Conservation (phyloP, 768 basidiomycete genomes). For the Strobilomyces echinocephalus region DNA sequence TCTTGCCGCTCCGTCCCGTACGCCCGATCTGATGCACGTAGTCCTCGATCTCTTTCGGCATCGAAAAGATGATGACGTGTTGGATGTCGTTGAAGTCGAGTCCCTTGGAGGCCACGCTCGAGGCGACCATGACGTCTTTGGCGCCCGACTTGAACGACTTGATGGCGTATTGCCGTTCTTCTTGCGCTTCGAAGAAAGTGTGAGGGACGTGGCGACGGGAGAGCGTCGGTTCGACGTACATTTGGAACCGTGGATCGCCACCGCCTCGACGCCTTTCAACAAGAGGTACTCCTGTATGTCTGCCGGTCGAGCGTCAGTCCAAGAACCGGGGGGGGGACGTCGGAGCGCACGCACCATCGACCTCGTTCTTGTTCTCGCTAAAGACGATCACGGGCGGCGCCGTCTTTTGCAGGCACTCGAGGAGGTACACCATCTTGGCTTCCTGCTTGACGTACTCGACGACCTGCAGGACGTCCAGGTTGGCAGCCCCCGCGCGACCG, state of each 20-base stretch:
- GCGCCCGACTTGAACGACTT: slow-evolving; percentile 95
- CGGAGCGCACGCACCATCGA: slow-evolving; percentile 68
- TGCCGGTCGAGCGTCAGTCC: slow-evolving; percentile 28
- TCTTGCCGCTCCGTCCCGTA: slow-evolving; percentile 96
- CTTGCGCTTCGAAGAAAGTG: slow-evolving; percentile 62
- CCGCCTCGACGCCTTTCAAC: slow-evolving; percentile 95
- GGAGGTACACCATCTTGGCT: slow-evolving; percentile 98
- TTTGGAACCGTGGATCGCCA: slow-evolving; percentile 97
- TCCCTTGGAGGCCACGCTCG: slow-evolving; percentile 95
- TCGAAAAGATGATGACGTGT: slow-evolving; percentile 97
- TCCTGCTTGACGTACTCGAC: slow-evolving; percentile 99
- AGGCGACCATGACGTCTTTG: slow-evolving; percentile 99
- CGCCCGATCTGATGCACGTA: slow-evolving; percentile 99
- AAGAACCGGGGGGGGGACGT: neutral
- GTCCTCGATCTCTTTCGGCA: slow-evolving; percentile 99
- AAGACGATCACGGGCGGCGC: slow-evolving; percentile 97
- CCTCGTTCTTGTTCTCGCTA: slow-evolving; percentile 99
- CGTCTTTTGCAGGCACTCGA: slow-evolving; percentile 97
- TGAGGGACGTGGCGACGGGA: neutral
- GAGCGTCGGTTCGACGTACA: slow-evolving; percentile 43
- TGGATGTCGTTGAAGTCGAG: slow-evolving; percentile 99
- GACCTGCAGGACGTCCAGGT: slow-evolving; percentile 92
- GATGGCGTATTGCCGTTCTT: slow-evolving; percentile 98
- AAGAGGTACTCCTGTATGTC: slow-evolving; percentile 98
- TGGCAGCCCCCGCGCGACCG: slow-evolving; percentile 95